phyloP scores from a whole-genome alignment of 345 rosid genomes.

The Raphanus raphanistrum region DNA sequence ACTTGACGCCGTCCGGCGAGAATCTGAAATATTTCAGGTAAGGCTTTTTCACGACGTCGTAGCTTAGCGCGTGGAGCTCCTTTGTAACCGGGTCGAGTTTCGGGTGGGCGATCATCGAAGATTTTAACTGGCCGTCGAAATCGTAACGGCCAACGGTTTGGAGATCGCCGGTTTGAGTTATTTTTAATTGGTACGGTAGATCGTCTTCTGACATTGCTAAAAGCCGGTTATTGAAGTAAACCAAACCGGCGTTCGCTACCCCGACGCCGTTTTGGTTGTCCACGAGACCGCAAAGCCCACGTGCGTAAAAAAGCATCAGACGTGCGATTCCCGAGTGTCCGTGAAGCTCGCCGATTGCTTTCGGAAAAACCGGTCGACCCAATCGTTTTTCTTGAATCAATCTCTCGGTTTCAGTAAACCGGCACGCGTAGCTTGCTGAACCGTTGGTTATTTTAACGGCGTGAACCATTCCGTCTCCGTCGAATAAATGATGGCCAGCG shows the following conservation, averaged over 20 bases:
- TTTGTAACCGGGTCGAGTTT: slow-evolving; percentile 73
- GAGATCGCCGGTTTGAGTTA: slow-evolving; percentile 64
- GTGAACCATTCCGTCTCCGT: slow-evolving; percentile 98
- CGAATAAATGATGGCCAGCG: slow-evolving; percentile 91
- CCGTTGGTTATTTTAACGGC: slow-evolving; percentile 65
- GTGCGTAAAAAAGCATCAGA: slow-evolving; percentile 62
- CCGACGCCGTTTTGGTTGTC: slow-evolving; percentile 69
- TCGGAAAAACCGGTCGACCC: slow-evolving; percentile 74
- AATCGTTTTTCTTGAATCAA: slow-evolving; percentile 49
- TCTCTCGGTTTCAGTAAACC: slow-evolving; percentile 73
- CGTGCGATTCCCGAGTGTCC: slow-evolving; percentile 85
- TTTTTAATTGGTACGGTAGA: slow-evolving; percentile 70
- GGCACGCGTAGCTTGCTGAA: slow-evolving; percentile 73
- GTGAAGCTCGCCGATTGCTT: slow-evolving; percentile 89
- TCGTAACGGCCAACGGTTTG: slow-evolving; percentile 65
- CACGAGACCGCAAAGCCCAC: slow-evolving; percentile 66
- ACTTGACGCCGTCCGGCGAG: slow-evolving; percentile 58
- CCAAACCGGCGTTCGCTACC: slow-evolving; percentile 86
- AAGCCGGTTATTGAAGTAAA: slow-evolving; percentile 69
- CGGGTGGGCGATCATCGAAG: slow-evolving; percentile 94
- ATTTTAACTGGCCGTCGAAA: slow-evolving; percentile 62
- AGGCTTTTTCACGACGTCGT: slow-evolving; percentile 73
- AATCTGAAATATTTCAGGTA: slow-evolving; percentile 75
- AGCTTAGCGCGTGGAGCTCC: slow-evolving; percentile 76
- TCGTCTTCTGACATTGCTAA: slow-evolving; percentile 95